Conservation (phyloP, 768 basidiomycete species). For the Lyophyllum shimeji region DNA sequence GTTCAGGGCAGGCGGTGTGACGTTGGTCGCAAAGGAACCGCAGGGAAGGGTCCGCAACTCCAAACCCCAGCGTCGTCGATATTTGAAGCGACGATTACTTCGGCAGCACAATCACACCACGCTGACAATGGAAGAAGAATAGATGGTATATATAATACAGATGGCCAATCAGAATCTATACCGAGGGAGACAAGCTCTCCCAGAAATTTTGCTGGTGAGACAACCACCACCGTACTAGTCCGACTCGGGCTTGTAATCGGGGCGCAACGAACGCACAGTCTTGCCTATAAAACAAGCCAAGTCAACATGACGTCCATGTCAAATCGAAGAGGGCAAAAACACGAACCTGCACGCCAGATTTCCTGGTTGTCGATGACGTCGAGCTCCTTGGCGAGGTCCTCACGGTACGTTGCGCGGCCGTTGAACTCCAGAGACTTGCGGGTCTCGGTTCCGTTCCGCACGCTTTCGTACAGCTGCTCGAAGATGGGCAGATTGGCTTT, state of each 20-base stretch:
- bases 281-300: slow-evolving; percentile 57
- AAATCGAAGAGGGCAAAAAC: neutral
- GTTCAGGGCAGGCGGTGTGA: too few relatives aligned
- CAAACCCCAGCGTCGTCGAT: too few relatives aligned
- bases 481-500: slow-evolving; percentile 94
- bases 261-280: slow-evolving; percentile 85
- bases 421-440: slow-evolving; percentile 97
- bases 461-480: slow-evolving; percentile 92
- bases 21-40: too few relatives aligned
- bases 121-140: neutral
- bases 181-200: neutral
- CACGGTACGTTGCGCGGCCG: slow-evolving; percentile 85
- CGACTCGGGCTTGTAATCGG: slow-evolving; percentile 75
- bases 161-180: neutral
- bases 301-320: neutral
- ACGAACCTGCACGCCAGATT: slow-evolving; percentile 92
- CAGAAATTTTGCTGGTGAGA: neutral
- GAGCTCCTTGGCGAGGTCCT: slow-evolving; percentile 90
- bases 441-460: slow-evolving; percentile 94
- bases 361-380: slow-evolving; percentile 96
- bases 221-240: slow-evolving; percentile 14
- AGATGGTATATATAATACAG: slow-evolving; percentile 15
- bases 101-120: neutral
- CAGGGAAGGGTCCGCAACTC: too few relatives aligned
- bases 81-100: neutral